Evolutionary conservation across 495 filamentous ascomycete species (phyloP).

Genomic region (Penicillium canariense): DNA sequence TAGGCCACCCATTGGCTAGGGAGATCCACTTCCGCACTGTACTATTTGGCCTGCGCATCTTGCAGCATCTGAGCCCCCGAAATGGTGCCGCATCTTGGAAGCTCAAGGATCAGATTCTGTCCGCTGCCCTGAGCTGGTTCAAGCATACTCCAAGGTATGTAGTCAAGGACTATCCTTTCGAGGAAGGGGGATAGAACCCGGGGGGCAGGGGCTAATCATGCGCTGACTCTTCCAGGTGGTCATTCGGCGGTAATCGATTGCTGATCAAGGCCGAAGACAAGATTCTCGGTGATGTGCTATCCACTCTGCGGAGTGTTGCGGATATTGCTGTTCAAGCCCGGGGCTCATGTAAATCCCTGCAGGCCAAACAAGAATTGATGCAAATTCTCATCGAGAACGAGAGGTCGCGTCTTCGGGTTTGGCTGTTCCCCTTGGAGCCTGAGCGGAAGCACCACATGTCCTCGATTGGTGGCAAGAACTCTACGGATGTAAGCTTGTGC

Average conservation of each 20-base stretch:
- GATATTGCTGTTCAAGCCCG: conserved; percentile 53
- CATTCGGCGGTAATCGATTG: conserved; percentile 88
- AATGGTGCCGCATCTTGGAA: conserved; percentile 61
- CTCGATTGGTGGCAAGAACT: conserved; percentile 33
- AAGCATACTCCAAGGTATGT: conserved; percentile 63
- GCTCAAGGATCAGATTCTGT: conserved; percentile 83
- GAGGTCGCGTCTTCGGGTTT: conserved; percentile 76
- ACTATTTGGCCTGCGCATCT: conserved; percentile 73
- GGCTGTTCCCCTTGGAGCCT: conserved; percentile 82
- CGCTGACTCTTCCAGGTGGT: conserved; percentile 57
- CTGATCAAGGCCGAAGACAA: conserved; percentile 91
- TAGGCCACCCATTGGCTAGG: conserved; percentile 79
- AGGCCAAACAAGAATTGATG: conserved; percentile 78
- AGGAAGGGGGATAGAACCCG: too few species aligned
- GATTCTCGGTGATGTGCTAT: conserved; percentile 72
- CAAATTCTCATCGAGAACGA: conserved; percentile 81
- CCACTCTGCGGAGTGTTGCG: conserved; percentile 55
- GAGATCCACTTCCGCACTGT: conserved; percentile 88
- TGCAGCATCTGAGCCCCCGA: conserved; percentile 65
- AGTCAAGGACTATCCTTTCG: conserved; percentile 2
- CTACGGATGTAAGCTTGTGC: conserved; percentile 32
- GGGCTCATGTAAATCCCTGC: conserved; percentile 60
- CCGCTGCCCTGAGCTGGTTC: conserved; percentile 87
- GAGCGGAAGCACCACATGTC: conserved; percentile 54
- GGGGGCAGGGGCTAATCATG: too few species aligned